Base-by-base conservation (phyloP, 441 rosid species). In the Arabidopsis lyrata region DNA sequence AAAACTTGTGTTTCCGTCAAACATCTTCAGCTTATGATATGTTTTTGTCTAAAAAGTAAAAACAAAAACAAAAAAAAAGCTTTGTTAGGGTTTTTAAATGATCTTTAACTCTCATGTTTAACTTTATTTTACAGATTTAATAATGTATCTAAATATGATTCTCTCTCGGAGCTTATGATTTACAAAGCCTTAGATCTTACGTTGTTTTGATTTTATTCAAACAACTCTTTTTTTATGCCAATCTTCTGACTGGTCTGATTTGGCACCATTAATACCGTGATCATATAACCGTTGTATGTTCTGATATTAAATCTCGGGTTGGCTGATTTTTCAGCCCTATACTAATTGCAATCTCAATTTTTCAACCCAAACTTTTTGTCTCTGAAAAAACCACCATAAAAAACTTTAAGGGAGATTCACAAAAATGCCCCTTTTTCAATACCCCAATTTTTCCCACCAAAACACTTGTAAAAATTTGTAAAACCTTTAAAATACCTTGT, bases 281-380 rank as follows among this genome's bases (percentile, higher is more conserved):
- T 53, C 16, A 52, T 20, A 35, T 41, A 24, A 62, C 69, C 76
- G 69, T 74, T 66, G 22, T 49, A 41, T 50, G 41, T 27, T 44
- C 67, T 18, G 45, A 7, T 15, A 45, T 16, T 49, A 18, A 18
- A 38, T 48, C 27, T 56, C 31, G n/a, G n/a, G n/a, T n/a, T n/a
- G n/a, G n/a, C n/a, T n/a, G n/a, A n/a, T n/a, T n/a, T n/a, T n/a
- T n/a, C n/a, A n/a, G n/a, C n/a, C n/a, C n/a, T n/a, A n/a, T n/a
- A n/a, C n/a, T n/a, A n/a, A n/a, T n/a, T n/a, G n/a, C n/a, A n/a
- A n/a, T n/a, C n/a, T n/a, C n/a, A n/a, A n/a, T n/a, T n/a, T n/a
- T n/a, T n/a, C n/a, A n/a, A n/a, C n/a, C n/a, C n/a, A n/a, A n/a
- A n/a, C n/a, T n/a, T n/a, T n/a, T n/a, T n/a, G n/a, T n/a, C n/a